Evolutionary conservation across 306 rosid species (phyloP).

Genomic region (Glycine soja): DNA sequence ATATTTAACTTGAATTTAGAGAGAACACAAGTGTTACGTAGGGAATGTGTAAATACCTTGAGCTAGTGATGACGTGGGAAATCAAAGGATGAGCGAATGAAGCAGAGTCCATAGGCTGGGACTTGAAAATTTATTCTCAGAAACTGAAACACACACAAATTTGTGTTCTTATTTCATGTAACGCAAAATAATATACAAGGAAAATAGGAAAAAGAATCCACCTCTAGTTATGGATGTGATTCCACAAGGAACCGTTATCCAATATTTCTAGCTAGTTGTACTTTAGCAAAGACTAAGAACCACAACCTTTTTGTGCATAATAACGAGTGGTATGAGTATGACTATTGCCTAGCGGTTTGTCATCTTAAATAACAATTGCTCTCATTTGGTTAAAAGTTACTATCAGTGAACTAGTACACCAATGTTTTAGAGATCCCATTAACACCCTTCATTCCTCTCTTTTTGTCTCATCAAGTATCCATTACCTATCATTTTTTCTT

Average conservation of each 20-base stretch:
- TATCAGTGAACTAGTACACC: too few relatives aligned
- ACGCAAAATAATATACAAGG: not conserved
- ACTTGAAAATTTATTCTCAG: conserved; percentile 28
- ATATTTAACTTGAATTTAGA: not conserved
- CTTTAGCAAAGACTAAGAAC: not conserved
- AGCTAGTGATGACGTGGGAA: conserved; percentile 53
- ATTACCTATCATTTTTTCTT: too few relatives aligned
- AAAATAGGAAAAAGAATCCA: conserved; percentile 11
- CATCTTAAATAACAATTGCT: not conserved
- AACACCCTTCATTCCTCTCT: too few relatives aligned
- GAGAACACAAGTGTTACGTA: not conserved
- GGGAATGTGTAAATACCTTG: conserved; percentile 52
- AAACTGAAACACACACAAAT: not conserved
- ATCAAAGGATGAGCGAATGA: conserved; percentile 56
- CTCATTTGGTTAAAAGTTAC: not conserved
- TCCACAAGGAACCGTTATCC: conserved; percentile 47
- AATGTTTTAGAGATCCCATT: too few relatives aligned
- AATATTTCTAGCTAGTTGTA: not conserved
- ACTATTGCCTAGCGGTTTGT: not conserved
- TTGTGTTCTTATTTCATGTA: conserved; percentile 39
- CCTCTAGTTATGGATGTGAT: conserved; percentile 68
- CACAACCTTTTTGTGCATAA: conserved; percentile 4
- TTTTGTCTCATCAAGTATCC: too few relatives aligned
- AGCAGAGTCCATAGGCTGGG: conserved; percentile 58
- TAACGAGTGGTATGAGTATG: too few relatives aligned